Evolutionary conservation across 805 yeast genomes (phyloP).

Genomic region (Nakazawaea pomicola): DNA sequence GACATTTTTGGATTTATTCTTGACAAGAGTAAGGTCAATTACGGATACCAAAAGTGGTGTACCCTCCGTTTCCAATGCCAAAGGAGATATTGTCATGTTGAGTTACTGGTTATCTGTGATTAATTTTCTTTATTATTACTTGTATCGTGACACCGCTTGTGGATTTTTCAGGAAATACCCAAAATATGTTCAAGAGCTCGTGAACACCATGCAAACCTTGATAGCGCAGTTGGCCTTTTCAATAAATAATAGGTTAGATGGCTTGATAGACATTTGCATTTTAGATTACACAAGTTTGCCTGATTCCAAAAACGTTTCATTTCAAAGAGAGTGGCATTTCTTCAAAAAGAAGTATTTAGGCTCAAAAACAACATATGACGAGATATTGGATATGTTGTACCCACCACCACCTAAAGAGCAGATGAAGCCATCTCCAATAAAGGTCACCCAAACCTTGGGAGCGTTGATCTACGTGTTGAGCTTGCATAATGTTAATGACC

Average conservation of each 20-base stretch:
- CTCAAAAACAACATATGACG: conserved; percentile 56
- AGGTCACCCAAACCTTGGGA: conserved; percentile 79
- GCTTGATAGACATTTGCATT: conserved; percentile 58
- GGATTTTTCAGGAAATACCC: conserved; percentile 52
- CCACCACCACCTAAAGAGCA: conserved; percentile 83
- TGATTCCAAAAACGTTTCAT: conserved; percentile 69
- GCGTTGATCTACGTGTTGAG: conserved; percentile 84
- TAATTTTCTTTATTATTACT: conserved; percentile 72
- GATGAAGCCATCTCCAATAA: conserved; percentile 85
- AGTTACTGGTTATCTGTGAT: conserved; percentile 88
- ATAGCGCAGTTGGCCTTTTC: conserved; percentile 64
- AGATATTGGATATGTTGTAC: conserved; percentile 66
- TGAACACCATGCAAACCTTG: conserved; percentile 51
- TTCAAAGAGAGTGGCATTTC: conserved; percentile 62
- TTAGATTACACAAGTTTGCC: conserved; percentile 79
- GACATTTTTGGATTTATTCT: conserved; percentile 53
- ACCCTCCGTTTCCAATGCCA: conserved; percentile 34
- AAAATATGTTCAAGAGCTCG: conserved; percentile 51
- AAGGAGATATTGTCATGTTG: conserved; percentile 61
- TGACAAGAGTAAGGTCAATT: conserved; percentile 55
- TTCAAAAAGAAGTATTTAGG: conserved; percentile 40
- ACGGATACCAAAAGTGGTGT: conserved; percentile 60
- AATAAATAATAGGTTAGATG: conserved; percentile 53
- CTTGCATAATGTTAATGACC: conserved; percentile 73
- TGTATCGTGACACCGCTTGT: conserved; percentile 56